phyloP scores from a whole-genome alignment of 306 rosid genomes.

The Senna tora region DNA sequence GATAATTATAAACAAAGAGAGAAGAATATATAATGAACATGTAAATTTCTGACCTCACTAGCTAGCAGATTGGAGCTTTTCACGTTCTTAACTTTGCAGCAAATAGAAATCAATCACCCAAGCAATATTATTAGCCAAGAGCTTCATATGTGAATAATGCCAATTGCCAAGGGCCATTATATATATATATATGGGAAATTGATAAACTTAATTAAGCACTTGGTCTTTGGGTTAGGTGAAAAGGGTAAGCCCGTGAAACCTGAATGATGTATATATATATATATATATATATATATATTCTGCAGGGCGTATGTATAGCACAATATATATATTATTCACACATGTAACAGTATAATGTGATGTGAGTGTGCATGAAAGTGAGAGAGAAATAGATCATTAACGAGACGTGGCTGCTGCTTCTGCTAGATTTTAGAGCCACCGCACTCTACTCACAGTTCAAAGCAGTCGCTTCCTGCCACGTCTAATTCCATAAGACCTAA shows the following conservation, averaged over 20 bases:
- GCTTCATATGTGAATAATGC: slow-evolving; percentile 32
- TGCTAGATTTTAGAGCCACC: slow-evolving; percentile 40
- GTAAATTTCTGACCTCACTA: slow-evolving; percentile 15
- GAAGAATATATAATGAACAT: neutral
- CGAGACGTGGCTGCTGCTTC: neutral
- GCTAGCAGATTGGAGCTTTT: slow-evolving; percentile 9
- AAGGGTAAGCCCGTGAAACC: slow-evolving; percentile 46
- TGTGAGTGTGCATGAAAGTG: slow-evolving; percentile 37
- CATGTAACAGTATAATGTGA: slow-evolving; percentile 29
- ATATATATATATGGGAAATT: neutral
- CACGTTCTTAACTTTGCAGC: slow-evolving; percentile 19
- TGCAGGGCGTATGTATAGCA: neutral
- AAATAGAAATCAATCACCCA: slow-evolving; percentile 14
- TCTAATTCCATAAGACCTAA: slow-evolving; percentile 23
- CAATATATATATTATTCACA: too few relatives aligned
- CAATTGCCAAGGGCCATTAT: slow-evolving; percentile 5
- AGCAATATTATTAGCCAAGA: slow-evolving; percentile 23
- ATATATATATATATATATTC: neutral
- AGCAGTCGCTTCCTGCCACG: slow-evolving; percentile 35
- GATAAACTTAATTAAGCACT: slow-evolving; percentile 14
- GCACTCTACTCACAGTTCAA: slow-evolving; percentile 31
- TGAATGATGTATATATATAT: slow-evolving; percentile 12
- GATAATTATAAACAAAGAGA: too few relatives aligned
- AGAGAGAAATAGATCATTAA: slow-evolving; percentile 14
- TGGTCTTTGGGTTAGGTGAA: neutral